Evolutionary conservation across 306 rosid species (phyloP), one percentile per base, ranked within the genome.

Genomic region (Rosa chinensis): DNA sequence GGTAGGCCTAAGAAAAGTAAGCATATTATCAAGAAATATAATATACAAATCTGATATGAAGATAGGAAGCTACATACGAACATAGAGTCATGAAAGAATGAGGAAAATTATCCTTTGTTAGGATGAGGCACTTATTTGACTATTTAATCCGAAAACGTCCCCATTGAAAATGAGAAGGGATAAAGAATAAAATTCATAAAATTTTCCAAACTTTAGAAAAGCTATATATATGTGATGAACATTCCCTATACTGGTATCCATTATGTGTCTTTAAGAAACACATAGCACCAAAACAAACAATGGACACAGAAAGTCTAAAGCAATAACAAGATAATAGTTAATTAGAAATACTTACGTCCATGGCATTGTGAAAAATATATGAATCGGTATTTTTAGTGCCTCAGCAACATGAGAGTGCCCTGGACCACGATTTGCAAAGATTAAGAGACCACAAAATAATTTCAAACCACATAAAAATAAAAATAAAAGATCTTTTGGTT

Each of bases 301-400:
- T n/a, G n/a, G n/a, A n/a, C n/a, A n/a, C n/a, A n/a, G n/a, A 25
- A 25, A 25, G 28, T 25, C 28, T 25, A 25, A 25, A 25, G 28
- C 28, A 25, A 25, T 25, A 25, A 25, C 28, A 25, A 25, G 28
- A 25, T 25, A 25, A 25, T 25, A 25, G 28, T 25, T 25, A 25
- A 25, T 45, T 67, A 39, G 80, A 4, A 62, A 14, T 81, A 86
- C 99, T 95, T 91, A 92, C 99, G 99, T 92, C 99, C 98, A 95
- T 69, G 99, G 99, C 97, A 95, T 89, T 5, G 99, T 95, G 76
- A 95, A 95, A 82, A 95, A 91, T 74, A 95, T 85, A 84, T 95
- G 99, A 77, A 92, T 86, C 0, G 97, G 97, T 59, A 92, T 84
- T 42, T 79, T 70, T 67, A 95, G 88, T 42, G 80, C 83, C 93